A percentile compares a stretch with the other conserved stretches of the same genome.
phyloP scores from a whole-genome alignment of 2,329 filamentous ascomycete genomes.

The Aspergillus sp. region DNA sequence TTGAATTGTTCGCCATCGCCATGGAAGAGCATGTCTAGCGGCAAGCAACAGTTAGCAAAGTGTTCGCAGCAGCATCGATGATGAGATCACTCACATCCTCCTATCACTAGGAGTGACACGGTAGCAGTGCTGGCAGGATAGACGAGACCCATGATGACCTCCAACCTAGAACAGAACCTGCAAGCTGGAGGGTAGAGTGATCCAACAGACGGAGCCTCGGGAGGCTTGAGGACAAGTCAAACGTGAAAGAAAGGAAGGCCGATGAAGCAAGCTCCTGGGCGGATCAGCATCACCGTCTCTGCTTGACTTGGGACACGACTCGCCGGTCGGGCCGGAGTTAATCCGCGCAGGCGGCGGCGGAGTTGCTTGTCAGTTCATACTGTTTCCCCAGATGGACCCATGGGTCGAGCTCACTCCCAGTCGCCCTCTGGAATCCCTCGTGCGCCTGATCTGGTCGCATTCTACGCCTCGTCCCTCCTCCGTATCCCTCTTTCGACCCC shows the following conservation, averaged over 20 bases:
- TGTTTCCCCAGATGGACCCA: conserved; percentile 30
- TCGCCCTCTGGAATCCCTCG: conserved; percentile 12
- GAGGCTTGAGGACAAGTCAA: conserved; percentile 16
- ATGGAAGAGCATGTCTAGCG: conserved; percentile 89
- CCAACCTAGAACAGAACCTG: conserved; percentile 16
- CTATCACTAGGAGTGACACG: conserved; percentile 69
- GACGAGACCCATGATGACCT: conserved; percentile 64
- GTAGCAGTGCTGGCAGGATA: conserved; percentile 70
- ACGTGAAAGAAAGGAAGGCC: conserved; percentile 1
- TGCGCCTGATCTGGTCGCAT: conserved; percentile 10
- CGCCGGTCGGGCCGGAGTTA: conserved; percentile 20
- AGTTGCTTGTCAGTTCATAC: not conserved
- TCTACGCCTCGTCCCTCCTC: conserved; percentile 1
- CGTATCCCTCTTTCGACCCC: not conserved
- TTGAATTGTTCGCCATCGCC: conserved; percentile 96
- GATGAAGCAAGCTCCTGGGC: conserved; percentile 21
- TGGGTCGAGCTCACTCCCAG: conserved; percentile 14
- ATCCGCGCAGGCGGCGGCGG: conserved; percentile 20
- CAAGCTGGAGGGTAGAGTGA: conserved; percentile 19
- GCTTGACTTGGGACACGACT: not conserved
- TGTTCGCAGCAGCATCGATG: conserved; percentile 9
- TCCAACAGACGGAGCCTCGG: conserved; percentile 18
- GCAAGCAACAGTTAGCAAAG: too few species aligned
- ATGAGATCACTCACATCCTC: conserved; percentile 65
- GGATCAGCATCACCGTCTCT: not conserved